These are phyloP conservation scores for Exutisphaerella laricina DNA, from an alignment of 2,329 filamentous ascomycete genomes.

Conservation along the genomic window DNA sequence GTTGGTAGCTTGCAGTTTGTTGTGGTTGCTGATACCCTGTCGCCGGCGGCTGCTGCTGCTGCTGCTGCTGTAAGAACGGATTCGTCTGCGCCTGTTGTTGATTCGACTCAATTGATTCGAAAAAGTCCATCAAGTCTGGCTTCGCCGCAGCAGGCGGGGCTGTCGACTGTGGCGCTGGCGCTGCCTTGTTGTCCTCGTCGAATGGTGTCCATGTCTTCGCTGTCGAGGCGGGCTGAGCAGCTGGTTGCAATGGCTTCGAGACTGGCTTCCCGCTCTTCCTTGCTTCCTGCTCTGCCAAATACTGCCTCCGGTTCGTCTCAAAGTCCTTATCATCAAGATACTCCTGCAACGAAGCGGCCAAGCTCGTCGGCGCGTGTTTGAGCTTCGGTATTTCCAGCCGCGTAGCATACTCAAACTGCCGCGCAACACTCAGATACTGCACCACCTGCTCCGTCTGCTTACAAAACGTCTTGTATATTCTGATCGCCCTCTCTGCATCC, in stretches of 20 bases:
- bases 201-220: constrained; percentile 25
- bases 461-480: constrained; percentile 87
- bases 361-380: constrained; percentile 90
- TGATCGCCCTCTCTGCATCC: constrained; percentile 85
- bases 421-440: constrained; percentile 77
- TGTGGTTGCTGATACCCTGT: constrained; percentile 41
- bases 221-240: constrained; percentile 35
- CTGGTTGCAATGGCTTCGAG: constrained; percentile 30
- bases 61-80: constrained; percentile 22
- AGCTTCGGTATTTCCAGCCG: constrained; percentile 91
- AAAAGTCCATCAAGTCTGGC: constrained; percentile 87
- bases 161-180: constrained; percentile 18
- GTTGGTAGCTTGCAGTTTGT: constrained; percentile 17
- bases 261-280: constrained; percentile 47
- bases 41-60: constrained; percentile 24
- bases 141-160: constrained; percentile 54
- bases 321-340: constrained; percentile 94
- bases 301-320: constrained; percentile 86
- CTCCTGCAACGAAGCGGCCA: constrained; percentile 85
- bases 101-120: constrained; percentile 86
- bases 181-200: constrained; percentile 19
- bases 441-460: constrained; percentile 91
- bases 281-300: constrained; percentile 78
- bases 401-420: constrained; percentile 87
- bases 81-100: constrained; percentile 56